Evolutionary conservation across 192 early-diverging fungal genomes (phyloP), one percentile per base, ranked within the genome.

Genomic region (Backusella australiensis): DNA sequence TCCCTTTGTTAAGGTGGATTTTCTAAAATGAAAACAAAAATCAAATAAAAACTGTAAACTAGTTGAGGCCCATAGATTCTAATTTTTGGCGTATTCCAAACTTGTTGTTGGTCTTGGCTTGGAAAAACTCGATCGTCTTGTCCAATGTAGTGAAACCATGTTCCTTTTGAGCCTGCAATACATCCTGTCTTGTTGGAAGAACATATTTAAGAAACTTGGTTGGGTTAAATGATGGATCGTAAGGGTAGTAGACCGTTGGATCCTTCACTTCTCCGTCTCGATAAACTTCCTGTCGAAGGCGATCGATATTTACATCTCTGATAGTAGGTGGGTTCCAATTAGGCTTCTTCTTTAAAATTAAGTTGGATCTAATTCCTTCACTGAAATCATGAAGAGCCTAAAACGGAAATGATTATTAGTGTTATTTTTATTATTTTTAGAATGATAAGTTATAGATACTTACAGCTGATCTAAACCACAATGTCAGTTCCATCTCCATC

Each of bases 301-400:
- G 81, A 76, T 74, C 7, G 72, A 46, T 59, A 17, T 85, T 74
- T 1, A 92, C 84, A 1, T 85, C 85, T 3, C 79, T 82, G 8
- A 94, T 44, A 2, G 83, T 86, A 1, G 88, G 34, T 0, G 94
- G 95, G 3, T 91, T 78, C 96, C 97, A 99, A 68, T 87, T 65
- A 7, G 96, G 91, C 26, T 38, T 23, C 1, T 23, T 32, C 77
- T 94, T 96, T 74, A 90, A 83, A 39, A 97, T 82, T 71, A 99
- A 82, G 42, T 85, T 81, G 15, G 94, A 90, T 8, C 82, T 92
- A 0, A 98, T 95, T 7, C 98, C 96, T 86, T 96, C 95, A 56
- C 83, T 78, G 80, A 99, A 96, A 79, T 99, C 97, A 67, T 88
- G 90, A 6, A 85, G 88, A 19, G 39, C 42, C 86, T 88, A 34